Evolutionary conservation across 768 basidiomycete genomes (phyloP).

Genomic region (Trametes sanguinea): DNA sequence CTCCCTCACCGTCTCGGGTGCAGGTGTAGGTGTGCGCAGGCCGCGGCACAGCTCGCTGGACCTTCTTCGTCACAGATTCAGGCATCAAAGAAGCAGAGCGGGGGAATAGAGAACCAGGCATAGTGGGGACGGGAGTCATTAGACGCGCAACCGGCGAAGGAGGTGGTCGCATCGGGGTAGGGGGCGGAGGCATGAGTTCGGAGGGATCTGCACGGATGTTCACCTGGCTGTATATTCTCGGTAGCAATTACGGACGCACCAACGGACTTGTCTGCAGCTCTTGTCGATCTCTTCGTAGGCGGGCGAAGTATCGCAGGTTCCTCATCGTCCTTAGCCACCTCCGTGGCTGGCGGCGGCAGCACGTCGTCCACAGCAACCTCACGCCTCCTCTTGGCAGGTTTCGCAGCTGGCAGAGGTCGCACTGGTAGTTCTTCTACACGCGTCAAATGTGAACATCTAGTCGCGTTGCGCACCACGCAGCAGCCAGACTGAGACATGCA

Average conservation of each 20-base stretch:
- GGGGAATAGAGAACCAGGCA: conserved; percentile 81
- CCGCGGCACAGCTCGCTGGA: conserved; percentile 31
- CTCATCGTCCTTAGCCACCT: not conserved
- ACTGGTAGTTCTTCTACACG: conserved; percentile 2
- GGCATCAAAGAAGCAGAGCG: conserved; percentile 70
- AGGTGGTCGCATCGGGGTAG: conserved; percentile 24
- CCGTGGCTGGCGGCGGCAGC: conserved; percentile 1
- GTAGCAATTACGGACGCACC: not conserved
- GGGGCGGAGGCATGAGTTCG: conserved; percentile 28
- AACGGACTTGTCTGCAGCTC: not conserved
- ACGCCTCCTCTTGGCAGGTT: conserved; percentile 8
- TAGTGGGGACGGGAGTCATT: conserved; percentile 51
- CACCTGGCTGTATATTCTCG: not conserved
- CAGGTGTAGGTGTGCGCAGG: conserved; percentile 13
- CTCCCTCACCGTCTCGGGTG: conserved; percentile 25
- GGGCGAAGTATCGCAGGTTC: not conserved
- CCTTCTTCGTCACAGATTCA: conserved; percentile 30
- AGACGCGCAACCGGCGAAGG: conserved; percentile 23
- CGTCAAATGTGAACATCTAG: not conserved
- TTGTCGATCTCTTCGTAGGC: conserved; percentile 6
- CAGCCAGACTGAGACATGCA: not conserved
- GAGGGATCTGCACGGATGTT: not conserved
- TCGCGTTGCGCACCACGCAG: not conserved
- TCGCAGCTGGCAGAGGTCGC: not conserved
- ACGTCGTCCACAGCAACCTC: not conserved